Evolutionary conservation across 1,284 basidiomycete genomes (phyloP).

Genomic region (Leccinum griseonigrum): DNA sequence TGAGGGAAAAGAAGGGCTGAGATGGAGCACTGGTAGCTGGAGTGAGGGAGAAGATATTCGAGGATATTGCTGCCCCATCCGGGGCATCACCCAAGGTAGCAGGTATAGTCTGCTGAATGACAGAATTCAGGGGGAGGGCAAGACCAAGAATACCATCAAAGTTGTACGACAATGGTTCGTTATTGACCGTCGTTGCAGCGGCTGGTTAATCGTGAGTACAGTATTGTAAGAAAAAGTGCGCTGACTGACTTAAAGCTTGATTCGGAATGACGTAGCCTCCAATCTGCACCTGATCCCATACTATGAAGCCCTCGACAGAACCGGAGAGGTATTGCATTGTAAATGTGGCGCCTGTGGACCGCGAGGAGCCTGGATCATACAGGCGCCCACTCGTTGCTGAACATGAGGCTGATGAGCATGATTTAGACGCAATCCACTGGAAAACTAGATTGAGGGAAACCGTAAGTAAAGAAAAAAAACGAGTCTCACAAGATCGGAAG

Average conservation of each 20-base stretch:
- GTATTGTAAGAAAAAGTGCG: background rate
- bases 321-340: constrained; percentile 59
- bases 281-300: constrained; percentile 61
- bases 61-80: constrained; percentile 61
- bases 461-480: constrained; percentile 1
- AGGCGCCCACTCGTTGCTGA: constrained; percentile 39
- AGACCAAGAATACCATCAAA: constrained; percentile 73
- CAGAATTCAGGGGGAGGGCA: constrained; percentile 62
- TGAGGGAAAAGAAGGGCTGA: constrained; percentile 62
- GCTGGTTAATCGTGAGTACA: constrained; percentile 38
- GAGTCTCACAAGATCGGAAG: constrained; percentile 64
- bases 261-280: constrained; percentile 57
- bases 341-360: constrained; percentile 41
- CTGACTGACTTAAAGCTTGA: constrained; percentile 58
- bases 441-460: background rate
- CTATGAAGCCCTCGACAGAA: constrained; percentile 53
- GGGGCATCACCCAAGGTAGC: constrained; percentile 45
- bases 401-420: constrained; percentile 51
- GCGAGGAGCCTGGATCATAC: constrained; percentile 53
- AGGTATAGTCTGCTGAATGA: constrained; percentile 51
- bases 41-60: constrained; percentile 66
- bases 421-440: constrained; percentile 64
- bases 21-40: constrained; percentile 48
- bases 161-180: constrained; percentile 50
- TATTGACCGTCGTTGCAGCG: constrained; percentile 48